These are phyloP conservation scores for Eucalyptus regnans DNA, from an alignment of 345 rosid genomes.

Conservation along the genomic window DNA sequence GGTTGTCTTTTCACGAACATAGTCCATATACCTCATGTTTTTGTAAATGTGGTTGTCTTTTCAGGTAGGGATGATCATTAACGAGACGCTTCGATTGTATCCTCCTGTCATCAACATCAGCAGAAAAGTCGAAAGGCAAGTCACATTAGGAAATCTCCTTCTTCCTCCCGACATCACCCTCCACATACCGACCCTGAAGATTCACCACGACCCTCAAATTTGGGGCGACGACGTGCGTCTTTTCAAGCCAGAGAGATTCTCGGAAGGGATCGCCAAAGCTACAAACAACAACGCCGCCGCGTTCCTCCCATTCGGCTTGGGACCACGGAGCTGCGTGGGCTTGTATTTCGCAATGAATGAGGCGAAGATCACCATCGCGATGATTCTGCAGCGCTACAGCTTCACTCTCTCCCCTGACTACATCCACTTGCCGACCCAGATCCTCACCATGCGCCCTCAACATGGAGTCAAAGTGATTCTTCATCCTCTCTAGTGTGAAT, in stretches of 20 bases:
- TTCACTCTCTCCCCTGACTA: constrained; percentile 22
- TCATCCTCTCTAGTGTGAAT: not conserved
- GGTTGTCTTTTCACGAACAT: not conserved
- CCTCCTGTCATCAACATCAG: not conserved
- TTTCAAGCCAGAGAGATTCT: constrained; percentile 15
- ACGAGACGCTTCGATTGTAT: constrained; percentile 24
- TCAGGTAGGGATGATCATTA: constrained; percentile 13
- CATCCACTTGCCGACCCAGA: constrained; percentile 12
- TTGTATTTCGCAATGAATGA: constrained; percentile 13
- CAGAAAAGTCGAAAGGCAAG: constrained; percentile 6
- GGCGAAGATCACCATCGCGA: constrained; percentile 23
- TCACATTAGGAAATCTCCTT: constrained; percentile 8
- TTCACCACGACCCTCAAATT: constrained; percentile 16
- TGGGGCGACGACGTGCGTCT: constrained; percentile 25
- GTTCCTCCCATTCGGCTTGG: constrained; percentile 27
- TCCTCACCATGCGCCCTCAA: constrained; percentile 8
- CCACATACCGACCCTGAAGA: not conserved
- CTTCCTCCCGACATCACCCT: constrained; percentile 9
- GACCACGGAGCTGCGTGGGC: constrained; percentile 28
- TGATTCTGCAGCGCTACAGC: constrained; percentile 32
- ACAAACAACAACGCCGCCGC: constrained; percentile 13
- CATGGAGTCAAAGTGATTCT: constrained; percentile 29
- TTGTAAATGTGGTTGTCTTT: not conserved
- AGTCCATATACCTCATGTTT: not conserved
- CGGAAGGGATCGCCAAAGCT: constrained; percentile 29